Base-by-base conservation (phyloP, 2,329 filamentous ascomycete species). In the Ascochyta koolunga region DNA sequence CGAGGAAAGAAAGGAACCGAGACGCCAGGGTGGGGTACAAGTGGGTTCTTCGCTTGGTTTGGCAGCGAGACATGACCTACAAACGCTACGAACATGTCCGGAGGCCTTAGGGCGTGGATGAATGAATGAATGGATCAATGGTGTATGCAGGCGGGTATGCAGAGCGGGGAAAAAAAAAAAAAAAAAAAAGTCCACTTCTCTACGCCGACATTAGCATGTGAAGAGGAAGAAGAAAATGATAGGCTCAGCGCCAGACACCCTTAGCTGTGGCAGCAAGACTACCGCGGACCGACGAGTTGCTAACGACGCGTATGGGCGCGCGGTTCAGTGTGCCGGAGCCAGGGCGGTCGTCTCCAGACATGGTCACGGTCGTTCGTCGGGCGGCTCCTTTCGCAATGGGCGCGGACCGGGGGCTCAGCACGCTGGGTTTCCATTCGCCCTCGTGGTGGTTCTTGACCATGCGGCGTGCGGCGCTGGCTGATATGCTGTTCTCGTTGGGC, bases 401-500 rank as follows among this genome's bases (percentile, higher is more conserved):
- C 16, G 83, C 77, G 63, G 79, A 80, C 29, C 86, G 79, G 24
- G 87, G 87, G 61, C 84, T 86, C 43, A 89, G 74, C 13, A 89
- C 85, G 51, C 80, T 83, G 33, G 76, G 75, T 55, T 82, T 82
- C 65, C 77, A 79, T 16, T 83, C 81, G 42, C 79, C 77, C 36
- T 84, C 83, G 61, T 83, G 84, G 27, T 86, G 82, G 41, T 79
- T 82, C 67, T 83, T 86, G 33, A 86, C 83, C 84, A 89, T 88
- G 13, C 87, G 80, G 37, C 87, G 79, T 22, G 87, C 86, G 58
- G 88, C 86, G 49, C 83, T 81, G 21, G 86, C 84, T 0, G 85
- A 87, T 71, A 87, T 79, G 7, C 77, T 76, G 53, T 82, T 83
- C 60, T 86, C 83, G 46, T 78, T 82, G 1, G 84, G 83, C 13